Conservation (phyloP, 169 alveolate species). For the Plasmodium sp. region DNA sequence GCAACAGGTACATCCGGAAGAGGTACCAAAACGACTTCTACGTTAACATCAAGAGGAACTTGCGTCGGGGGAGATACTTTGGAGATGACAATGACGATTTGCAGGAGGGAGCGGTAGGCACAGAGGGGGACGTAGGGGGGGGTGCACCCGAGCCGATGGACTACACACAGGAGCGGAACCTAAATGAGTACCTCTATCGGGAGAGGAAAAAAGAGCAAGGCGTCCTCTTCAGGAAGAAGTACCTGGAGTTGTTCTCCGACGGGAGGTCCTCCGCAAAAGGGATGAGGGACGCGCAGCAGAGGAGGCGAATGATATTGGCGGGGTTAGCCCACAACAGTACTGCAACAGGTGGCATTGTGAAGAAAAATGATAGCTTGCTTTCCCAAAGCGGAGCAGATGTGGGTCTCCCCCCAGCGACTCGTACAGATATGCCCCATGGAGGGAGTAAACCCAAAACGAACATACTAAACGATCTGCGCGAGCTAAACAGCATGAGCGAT, state of each 20-base stretch:
- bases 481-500: conserved; percentile 33
- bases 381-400: neutral
- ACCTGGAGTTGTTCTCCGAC: neutral
- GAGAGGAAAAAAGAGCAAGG: neutral
- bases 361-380: neutral
- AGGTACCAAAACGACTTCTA: conserved; percentile 16
- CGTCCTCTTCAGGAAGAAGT: neutral
- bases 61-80: neutral
- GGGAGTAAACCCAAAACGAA: neutral
- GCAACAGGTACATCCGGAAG: conserved; percentile 33
- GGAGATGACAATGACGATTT: conserved; percentile 24
- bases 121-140: neutral
- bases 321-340: neutral
- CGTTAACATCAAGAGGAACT: neutral
- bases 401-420: neutral
- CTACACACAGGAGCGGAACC: neutral
- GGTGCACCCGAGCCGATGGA: neutral
- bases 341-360: neutral
- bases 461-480: conserved; percentile 7
- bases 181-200: neutral
- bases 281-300: neutral
- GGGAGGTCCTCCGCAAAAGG: neutral
- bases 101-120: neutral
- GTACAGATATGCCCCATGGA: neutral
- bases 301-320: neutral